Percentiles rank a stretch among this genome's conserved stretches.
Conservation (phyloP, 345 rosid genomes). For the Trapa bicornis region DNA sequence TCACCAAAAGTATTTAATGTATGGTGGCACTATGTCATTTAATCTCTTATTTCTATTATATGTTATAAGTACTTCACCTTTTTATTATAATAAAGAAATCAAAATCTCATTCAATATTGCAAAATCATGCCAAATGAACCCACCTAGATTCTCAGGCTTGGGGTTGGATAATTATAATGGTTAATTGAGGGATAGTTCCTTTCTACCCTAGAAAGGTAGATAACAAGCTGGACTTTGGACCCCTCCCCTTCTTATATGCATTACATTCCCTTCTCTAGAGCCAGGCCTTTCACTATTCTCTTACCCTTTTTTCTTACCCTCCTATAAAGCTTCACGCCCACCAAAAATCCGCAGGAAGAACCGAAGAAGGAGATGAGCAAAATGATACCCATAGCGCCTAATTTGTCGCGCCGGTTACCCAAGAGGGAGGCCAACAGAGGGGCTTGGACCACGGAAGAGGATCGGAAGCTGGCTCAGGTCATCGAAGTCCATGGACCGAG, state of each 20-base stretch:
- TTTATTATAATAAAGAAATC: no score
- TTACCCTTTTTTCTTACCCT: no score
- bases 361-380: background rate
- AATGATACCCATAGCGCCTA: slow-evolving; percentile 18
- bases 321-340: no score
- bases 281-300: background rate
- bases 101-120: no score
- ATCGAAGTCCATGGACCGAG: slow-evolving; percentile 36
- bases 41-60: no score
- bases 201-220: slow-evolving; percentile 20
- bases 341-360: background rate
- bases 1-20: no score
- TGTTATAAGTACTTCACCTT: no score
- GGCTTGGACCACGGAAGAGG: slow-evolving; percentile 44
- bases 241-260: background rate
- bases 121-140: no score
- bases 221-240: slow-evolving; percentile 7
- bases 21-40: no score
- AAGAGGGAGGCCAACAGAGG: slow-evolving; percentile 32
- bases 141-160: no score
- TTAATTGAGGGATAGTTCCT: slow-evolving; percentile 2
- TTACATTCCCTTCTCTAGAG: background rate
- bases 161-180: slow-evolving; percentile 5
- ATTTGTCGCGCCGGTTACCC: slow-evolving; percentile 1
- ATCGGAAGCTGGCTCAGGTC: slow-evolving; percentile 25